Base-by-base conservation (phyloP, 345 rosid genomes). In the Sapria himalayana region DNA sequence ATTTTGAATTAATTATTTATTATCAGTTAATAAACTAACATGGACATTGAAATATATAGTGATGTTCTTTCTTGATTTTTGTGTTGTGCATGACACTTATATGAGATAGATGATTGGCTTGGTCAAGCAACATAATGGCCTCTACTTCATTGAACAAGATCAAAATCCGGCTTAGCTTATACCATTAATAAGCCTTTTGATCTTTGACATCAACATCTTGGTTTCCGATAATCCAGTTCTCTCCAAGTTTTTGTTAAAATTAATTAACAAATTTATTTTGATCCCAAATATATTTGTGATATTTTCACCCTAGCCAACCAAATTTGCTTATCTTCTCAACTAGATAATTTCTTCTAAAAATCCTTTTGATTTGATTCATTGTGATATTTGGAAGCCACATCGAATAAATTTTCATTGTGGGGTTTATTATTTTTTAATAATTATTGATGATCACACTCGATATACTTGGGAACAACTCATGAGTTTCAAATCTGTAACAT, bases 331-430 rank as follows among this genome's bases (percentile, higher is more conserved):
- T 5, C 31, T 27, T 27, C 11, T 27, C 7, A 27, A 5, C 11
- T 5, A 11, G 31, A 27, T 5, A 5, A 6, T 27, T 5, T 27
- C 5, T 5, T 27, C 11, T 9, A 11, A 27, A 5, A 5, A 27
- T 27, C 11, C 5, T 17, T 18, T 27, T 14, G 15, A 16, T 9
- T 25, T 48, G 14, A 0, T 38, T 5, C 37, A 38, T 49, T 4
- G 5, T 39, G 37, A 49, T 11, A 8, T 49, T 9, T 49, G 19
- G 37, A 45, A 37, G 8, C 34, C 43, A 9, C 37, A 11, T 25
- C 22, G 20, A 6, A 27, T 19, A 4, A 3, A 13, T 6, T n/a
- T 9, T 3, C 13, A 3, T 12, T 10, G 3, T 1, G 37, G 43
- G 18, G 9, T 7, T 6, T 20, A 8, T 1, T 49, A 15, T 16